Evolutionary conservation across 2,329 filamentous ascomycete genomes (phyloP).

Genomic region (Neoscytalidium dimidiatum): DNA sequence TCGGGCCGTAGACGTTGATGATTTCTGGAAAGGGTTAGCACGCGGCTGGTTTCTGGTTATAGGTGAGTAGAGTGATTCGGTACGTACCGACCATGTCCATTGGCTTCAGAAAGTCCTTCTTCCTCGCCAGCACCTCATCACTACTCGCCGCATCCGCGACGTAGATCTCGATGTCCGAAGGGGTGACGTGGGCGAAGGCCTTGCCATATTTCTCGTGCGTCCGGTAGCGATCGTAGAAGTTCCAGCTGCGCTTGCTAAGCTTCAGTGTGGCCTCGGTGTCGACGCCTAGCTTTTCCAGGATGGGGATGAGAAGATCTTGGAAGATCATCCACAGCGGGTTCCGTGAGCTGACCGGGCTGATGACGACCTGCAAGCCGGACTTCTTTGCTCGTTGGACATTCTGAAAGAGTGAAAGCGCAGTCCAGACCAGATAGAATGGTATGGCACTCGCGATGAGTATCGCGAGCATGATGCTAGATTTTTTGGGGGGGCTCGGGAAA

Average conservation of each 20-base stretch:
- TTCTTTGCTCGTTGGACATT: not conserved
- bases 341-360: not conserved
- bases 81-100: conserved; percentile 9
- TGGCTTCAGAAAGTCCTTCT: conserved; percentile 6
- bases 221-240: conserved; percentile 22
- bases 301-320: not conserved
- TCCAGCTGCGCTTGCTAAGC: conserved; percentile 17
- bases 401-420: not conserved
- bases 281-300: not conserved
- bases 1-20: conserved; percentile 9
- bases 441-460: not conserved
- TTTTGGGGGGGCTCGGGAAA: too few relatives aligned
- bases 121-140: conserved; percentile 21
- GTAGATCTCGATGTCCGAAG: conserved; percentile 22
- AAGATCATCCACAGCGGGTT: conserved; percentile 6
- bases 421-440: not conserved
- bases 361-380: not conserved
- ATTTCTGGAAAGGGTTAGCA: conserved; percentile 17
- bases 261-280: not conserved
- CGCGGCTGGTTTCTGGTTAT: not conserved
- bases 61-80: not conserved
- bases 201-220: conserved; percentile 23
- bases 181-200: conserved; percentile 23
- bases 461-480: not conserved
- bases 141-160: conserved; percentile 22